These are phyloP conservation scores for Apiospora arundinis DNA, from an alignment of 2,329 filamentous ascomycete genomes.

Conservation along the genomic window DNA sequence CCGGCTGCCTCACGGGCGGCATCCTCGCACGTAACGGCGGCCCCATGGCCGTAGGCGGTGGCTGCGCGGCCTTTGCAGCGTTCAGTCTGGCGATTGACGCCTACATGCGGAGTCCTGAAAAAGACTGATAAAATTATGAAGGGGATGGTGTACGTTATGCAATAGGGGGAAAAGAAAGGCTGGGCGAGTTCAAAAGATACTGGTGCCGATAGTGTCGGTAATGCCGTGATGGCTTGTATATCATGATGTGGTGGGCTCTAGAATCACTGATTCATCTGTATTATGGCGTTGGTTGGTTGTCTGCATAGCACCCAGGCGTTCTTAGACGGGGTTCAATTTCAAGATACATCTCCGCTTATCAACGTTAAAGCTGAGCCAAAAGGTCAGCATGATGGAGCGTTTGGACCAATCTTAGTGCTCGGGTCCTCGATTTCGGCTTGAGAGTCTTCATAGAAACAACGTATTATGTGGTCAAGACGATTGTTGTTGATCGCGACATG, in stretches of 20 bases:
- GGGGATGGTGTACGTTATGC: not conserved
- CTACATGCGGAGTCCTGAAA: slow-evolving; percentile 82
- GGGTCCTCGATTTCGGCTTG: not conserved
- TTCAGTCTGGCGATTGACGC: slow-evolving; percentile 92
- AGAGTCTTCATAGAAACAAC: not conserved
- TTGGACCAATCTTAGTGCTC: not conserved
- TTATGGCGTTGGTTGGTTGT: slow-evolving; percentile 32
- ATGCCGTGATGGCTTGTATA: slow-evolving; percentile 14
- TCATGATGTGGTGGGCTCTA: not conserved
- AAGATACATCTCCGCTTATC: slow-evolving; percentile 35
- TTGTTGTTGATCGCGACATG: not conserved
- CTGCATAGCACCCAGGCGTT: slow-evolving; percentile 41
- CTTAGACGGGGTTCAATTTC: slow-evolving; percentile 26
- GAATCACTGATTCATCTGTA: slow-evolving; percentile 29
- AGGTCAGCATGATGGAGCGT: not conserved
- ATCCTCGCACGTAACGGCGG: slow-evolving; percentile 86
- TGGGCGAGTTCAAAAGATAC: slow-evolving; percentile 25
- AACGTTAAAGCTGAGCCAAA: not conserved
- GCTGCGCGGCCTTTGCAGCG: slow-evolving; percentile 91
- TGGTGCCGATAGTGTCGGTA: slow-evolving; percentile 23
- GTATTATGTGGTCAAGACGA: not conserved
- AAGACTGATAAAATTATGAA: slow-evolving; percentile 49
- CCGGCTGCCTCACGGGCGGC: slow-evolving; percentile 90
- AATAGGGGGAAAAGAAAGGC: slow-evolving; percentile 5
- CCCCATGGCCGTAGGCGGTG: slow-evolving; percentile 84